Base-by-base conservation (phyloP, 83 land plant genomes). In the Isoetes engelmannii region DNA sequence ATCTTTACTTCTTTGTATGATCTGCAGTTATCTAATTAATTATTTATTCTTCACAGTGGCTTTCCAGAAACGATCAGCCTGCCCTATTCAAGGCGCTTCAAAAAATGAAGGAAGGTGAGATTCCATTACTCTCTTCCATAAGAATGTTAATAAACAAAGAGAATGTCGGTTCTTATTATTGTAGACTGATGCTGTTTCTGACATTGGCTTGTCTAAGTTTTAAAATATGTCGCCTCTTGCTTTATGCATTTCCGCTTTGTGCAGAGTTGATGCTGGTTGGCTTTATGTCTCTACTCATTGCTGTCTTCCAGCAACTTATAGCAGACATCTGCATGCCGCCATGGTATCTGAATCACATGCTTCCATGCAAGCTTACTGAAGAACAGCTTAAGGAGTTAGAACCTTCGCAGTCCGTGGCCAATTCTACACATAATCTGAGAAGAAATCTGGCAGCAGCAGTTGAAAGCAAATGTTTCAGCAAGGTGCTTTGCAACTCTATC, bases 181-280 rank as follows among this genome's bases (percentile, higher is more conserved):
- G 1, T 28, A 28, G 37, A 28, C 37, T 28, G 37, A 28, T 28
- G 37, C 37, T 28, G 37, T 28, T 28, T 28, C 37, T 28, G 37
- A 2, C 0, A 28, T 28, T 28, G 37, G 37, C 37, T 28, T 28
- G 37, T 28, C 37, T 28, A 28, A 28, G 37, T 2, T 28, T 28
- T 28, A 28, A 28, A 15, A 49, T 48, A 4, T 48, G 72, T 70
- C 4, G 42, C 53, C 63, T 55, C 7, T 44, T 41, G 5, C 9
- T 15, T 12, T 19, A 41, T 48, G 69, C 48, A 51, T 67, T 13
- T 37, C 54, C n/a, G 54, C 3, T 12, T 51, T 64, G 47, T 37
- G 72, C 85, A 84, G 87, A 84, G 68, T 51, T 87, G 77, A 87
- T 87, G 90, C 78, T 87, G 50, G 42, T 87, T 70, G 90, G 90